Base-by-base conservation (phyloP, 1,139 yeast genomes). In the Sugiyamaella xylanicola region DNA sequence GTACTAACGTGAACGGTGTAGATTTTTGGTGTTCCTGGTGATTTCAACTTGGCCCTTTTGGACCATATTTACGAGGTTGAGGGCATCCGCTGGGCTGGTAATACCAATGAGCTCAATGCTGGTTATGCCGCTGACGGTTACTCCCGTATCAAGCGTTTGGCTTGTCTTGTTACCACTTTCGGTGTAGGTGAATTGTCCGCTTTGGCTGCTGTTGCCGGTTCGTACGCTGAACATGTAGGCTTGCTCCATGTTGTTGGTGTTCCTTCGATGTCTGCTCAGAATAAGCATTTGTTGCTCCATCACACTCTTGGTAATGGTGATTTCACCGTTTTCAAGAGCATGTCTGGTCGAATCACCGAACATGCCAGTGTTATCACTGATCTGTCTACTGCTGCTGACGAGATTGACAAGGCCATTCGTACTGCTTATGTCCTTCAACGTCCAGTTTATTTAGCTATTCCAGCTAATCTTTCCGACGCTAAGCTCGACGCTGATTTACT, bases 251-350 rank as follows among this genome's bases (percentile, higher is more conserved):
- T 85, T 60, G 90, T 85, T 11, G 91, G 90, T 37, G 78, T 82
- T 4, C 84, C 86, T 4, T 77, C 83, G 9, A 72, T 81, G 46
- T 73, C 85, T 15, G 79, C 95, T 22, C 90, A 85, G 70, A 78
- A 86, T 61, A 81, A 85, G 71, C 82, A 81, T 65, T 71, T 82
- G 68, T 72, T 71, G 69, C 72, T 79, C 64, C 84, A 80, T 66
- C 92, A 86, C 74, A 86, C 92, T 53, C 77, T 86, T 67, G 96
- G 95, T 67, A 86, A 88, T 74, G 92, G 93, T 62, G 92, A 86
- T 73, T 88, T 86, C 74, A 83, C 86, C 50, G 93, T 85, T 51
- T 88, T 87, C 79, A 81, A 80, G 73, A 77, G 81, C 69, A 87
- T 87, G 89, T 84, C 89, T 51, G 79, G 82, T 61, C 79, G 83